Evolutionary conservation across 352 stramenopile genomes (phyloP).

Genomic region (Phytophthora cactorum): DNA sequence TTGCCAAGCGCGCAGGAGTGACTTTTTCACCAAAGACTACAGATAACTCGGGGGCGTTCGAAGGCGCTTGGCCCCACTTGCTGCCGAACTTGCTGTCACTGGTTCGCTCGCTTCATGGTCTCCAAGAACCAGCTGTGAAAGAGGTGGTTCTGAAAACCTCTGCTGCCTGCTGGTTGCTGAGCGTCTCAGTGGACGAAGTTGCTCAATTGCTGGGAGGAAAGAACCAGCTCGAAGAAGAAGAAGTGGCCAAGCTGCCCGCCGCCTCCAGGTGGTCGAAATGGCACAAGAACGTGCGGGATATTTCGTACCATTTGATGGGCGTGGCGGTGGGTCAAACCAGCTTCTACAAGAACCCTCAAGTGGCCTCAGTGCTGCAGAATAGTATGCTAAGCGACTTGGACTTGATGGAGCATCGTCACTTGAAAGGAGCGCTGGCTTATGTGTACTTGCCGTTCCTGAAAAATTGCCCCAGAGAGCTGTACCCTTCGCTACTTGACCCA

Average conservation of each 20-base stretch:
- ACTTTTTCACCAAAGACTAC: constrained; percentile 26
- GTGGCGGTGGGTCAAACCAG: constrained; percentile 55
- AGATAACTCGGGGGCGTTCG: constrained; percentile 49
- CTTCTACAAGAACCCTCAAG: constrained; percentile 63
- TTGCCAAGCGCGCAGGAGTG: constrained; percentile 62
- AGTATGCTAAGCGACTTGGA: constrained; percentile 71
- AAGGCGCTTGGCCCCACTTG: constrained; percentile 65
- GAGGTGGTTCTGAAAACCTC: constrained; percentile 60
- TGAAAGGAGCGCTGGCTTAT: constrained; percentile 72
- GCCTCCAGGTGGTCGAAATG: constrained; percentile 77
- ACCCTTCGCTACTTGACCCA: constrained; percentile 65
- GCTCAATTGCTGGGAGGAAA: constrained; percentile 78
- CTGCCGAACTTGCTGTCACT: constrained; percentile 72
- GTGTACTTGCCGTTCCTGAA: constrained; percentile 80
- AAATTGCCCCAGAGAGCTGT: constrained; percentile 62
- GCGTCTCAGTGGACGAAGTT: constrained; percentile 76
- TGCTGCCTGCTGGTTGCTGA: constrained; percentile 70
- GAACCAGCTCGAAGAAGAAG: constrained; percentile 74
- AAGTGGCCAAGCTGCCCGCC: constrained; percentile 55
- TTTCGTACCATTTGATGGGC: constrained; percentile 79
- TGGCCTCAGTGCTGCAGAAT: constrained; percentile 52
- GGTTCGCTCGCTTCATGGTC: constrained; percentile 63
- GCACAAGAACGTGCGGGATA: constrained; percentile 83
- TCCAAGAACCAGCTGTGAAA: constrained; percentile 61
- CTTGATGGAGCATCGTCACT: constrained; percentile 75